Base-by-base conservation (phyloP, 75 land plant genomes). In the Pinus taeda region DNA sequence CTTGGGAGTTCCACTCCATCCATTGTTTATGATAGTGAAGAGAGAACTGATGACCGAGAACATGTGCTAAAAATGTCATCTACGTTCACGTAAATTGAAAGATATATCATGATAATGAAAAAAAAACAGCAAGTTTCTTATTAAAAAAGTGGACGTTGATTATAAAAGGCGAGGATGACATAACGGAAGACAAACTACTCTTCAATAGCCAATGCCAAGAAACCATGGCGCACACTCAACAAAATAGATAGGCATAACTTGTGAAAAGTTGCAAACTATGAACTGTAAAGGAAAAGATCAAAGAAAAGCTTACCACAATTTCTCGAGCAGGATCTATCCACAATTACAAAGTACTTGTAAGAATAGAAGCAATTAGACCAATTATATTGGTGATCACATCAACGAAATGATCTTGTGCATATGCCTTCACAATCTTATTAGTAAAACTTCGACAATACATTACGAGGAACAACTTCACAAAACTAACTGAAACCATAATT, bases 381-480 rank as follows among this genome's bases (percentile, higher is more conserved):
- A 91, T 82, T n/a, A 87, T 77, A 76, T 95, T 95, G 66, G 98
- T 95, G 74, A 95, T 81, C n/a, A 95, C 98, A 78, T 95, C 98
- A 62, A 95, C 93, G 74, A 95, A 85, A 76, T 95, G 98, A 73
- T 95, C 98, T 75, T 91, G 89, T 0, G 98, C 98, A 76, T 89
- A 95, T n/a, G 98, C 98, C 75, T 81, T 72, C 3, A 95, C 94
- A 36, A 95, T 95, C 80, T 95, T 94, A 21, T 95, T 91, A 70
- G 87, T 88, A 79, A 89, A 95, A 57, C 82, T 81, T 7, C 86
- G 88, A 73, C 98, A 95, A 72, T 93, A 95, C 13, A 93, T 7
- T 89, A 90, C 88, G 2, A 95, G 87, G 29, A 81, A 1, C 36
- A 93, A 87, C 85, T 95, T 95, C 78, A 91, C 88, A 13, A 93